These are phyloP conservation scores for Phoma sp. DNA, from an alignment of 2,329 filamentous ascomycete species.

Conservation along the genomic window DNA sequence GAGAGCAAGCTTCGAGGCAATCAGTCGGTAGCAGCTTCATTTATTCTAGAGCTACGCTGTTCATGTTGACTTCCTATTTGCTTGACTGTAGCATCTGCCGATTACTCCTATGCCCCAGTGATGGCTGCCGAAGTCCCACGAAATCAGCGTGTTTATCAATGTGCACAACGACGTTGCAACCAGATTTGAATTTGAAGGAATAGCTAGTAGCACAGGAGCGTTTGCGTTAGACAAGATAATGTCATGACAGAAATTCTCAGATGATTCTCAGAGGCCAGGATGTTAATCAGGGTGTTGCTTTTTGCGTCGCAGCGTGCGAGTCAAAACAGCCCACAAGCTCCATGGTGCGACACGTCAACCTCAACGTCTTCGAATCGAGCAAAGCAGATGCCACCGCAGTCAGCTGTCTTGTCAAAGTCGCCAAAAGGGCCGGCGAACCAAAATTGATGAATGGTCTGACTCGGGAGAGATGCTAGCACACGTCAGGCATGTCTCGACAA, in stretches of 20 bases:
- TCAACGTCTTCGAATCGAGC: slow-evolving; percentile 1
- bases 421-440: slow-evolving; percentile 12
- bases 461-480: slow-evolving; percentile 5
- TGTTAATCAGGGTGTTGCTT: slow-evolving; percentile 1
- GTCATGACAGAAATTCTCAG: too few species aligned
- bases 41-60: too few species aligned
- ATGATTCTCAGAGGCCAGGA: background rate
- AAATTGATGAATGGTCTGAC: background rate
- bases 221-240: background rate
- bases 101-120: background rate
- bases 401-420: slow-evolving; percentile 8
- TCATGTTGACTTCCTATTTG: too few species aligned
- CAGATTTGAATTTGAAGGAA: background rate
- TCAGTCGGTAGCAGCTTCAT: too few species aligned
- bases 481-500: background rate
- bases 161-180: background rate
- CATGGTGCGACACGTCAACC: slow-evolving; percentile 6
- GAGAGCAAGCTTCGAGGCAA: too few species aligned
- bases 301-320: slow-evolving; percentile 2
- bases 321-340: slow-evolving; percentile 9
- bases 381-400: background rate
- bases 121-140: background rate
- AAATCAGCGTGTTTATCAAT: background rate
- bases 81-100: background rate
- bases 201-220: background rate